phyloP scores from a whole-genome alignment of 495 filamentous ascomycete species.

The Xylaria castorea region DNA sequence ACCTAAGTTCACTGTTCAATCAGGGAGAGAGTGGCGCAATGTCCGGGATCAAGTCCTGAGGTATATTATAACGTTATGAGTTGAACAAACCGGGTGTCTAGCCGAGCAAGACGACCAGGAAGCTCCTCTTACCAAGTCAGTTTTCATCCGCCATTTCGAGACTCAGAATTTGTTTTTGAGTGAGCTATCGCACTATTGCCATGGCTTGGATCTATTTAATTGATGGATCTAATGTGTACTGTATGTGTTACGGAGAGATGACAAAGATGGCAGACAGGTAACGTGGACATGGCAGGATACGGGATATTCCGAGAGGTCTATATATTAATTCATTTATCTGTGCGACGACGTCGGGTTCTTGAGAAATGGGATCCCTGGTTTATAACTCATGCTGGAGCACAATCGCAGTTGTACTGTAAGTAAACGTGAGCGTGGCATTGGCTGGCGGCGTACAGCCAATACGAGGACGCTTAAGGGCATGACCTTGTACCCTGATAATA shows the following conservation, averaged over 20 bases:
- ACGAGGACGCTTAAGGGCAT: constrained; percentile 1
- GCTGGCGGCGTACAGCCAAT: not conserved
- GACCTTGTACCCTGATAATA: not conserved
- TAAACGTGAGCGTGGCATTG: not conserved
- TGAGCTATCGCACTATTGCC: not conserved
- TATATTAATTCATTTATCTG: constrained; percentile 21
- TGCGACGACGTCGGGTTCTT: constrained; percentile 2
- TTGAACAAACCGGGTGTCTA: not conserved
- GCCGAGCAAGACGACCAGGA: not conserved
- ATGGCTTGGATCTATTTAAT: not conserved
- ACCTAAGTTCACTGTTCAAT: not conserved
- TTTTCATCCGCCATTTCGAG: not conserved
- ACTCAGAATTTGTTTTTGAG: not conserved
- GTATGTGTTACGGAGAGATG: constrained; percentile 2
- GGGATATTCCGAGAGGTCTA: not conserved
- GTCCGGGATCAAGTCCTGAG: not conserved
- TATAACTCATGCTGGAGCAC: not conserved
- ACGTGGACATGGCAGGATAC: constrained; percentile 9
- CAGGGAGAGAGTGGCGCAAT: not conserved
- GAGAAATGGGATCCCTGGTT: not conserved
- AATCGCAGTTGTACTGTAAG: constrained; percentile 3
- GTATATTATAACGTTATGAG: not conserved
- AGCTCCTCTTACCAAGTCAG: not conserved
- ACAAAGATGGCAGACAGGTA: constrained; percentile 3
- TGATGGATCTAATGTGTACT: not conserved